A percentile compares a stretch with the other conserved stretches of the same genome.
Evolutionary conservation across 495 filamentous ascomycete species (phyloP).

Genomic region (Darksidea phi): DNA sequence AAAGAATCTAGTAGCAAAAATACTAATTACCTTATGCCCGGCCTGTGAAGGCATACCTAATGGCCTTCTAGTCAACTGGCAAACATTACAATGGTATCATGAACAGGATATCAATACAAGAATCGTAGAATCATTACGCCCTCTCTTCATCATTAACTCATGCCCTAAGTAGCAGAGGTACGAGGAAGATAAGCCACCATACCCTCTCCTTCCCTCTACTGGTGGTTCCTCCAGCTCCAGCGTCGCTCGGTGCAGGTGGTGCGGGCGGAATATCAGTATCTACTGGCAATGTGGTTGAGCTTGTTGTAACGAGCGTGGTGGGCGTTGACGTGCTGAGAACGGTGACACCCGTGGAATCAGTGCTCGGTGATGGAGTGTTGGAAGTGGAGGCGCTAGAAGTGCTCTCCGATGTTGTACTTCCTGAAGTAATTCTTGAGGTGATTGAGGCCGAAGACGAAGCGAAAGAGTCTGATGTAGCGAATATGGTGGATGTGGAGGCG

Average conservation of each 20-base stretch:
- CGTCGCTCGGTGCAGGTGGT: slow-evolving; percentile 5
- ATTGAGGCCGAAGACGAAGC: too few species aligned
- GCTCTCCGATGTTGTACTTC: too few species aligned
- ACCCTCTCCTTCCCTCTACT: slow-evolving; percentile 14
- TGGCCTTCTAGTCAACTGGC: too few species aligned
- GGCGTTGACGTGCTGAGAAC: slow-evolving; percentile 1
- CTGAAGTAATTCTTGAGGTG: too few species aligned
- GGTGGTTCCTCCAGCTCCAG: neutral
- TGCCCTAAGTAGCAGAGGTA: slow-evolving; percentile 2
- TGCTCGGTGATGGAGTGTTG: too few species aligned
- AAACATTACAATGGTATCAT: slow-evolving; percentile 13
- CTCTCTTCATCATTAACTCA: neutral
- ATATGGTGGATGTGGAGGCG: neutral
- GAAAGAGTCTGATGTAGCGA: too few species aligned
- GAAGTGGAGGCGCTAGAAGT: too few species aligned
- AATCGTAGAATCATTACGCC: neutral
- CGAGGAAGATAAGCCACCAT: slow-evolving; percentile 23
- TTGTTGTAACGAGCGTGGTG: slow-evolving; percentile 12
- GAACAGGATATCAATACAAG: slow-evolving; percentile 15
- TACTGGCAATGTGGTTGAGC: neutral
- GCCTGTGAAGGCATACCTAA: too few species aligned
- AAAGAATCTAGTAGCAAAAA: too few species aligned
- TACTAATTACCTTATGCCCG: too few species aligned
- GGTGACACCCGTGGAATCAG: neutral
- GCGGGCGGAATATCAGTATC: slow-evolving; percentile 14